Percentiles rank a stretch among this genome's conserved stretches.
Evolutionary conservation across 2,329 filamentous ascomycete genomes (phyloP).

Genomic region (Aphanoascus verrucosus): DNA sequence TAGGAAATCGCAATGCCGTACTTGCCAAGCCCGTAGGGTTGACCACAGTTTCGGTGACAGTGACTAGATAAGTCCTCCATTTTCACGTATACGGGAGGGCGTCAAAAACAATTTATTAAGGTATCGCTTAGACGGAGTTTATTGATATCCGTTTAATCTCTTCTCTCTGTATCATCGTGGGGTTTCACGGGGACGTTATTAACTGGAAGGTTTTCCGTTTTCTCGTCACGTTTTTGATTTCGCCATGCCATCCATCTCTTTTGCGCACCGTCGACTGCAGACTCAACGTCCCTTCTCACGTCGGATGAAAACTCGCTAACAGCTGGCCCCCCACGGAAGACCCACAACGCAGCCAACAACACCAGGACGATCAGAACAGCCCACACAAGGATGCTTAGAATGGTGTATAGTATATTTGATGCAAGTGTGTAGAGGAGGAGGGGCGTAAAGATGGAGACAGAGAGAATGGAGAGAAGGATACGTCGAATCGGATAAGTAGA

Average conservation of each 20-base stretch:
- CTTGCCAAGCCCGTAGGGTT: no score
- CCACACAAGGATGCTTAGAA: neutral
- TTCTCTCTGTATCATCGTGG: neutral
- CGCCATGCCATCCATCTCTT: neutral
- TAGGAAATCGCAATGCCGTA: neutral
- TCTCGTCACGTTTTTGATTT: neutral
- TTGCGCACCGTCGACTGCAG: neutral
- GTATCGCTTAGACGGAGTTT: neutral
- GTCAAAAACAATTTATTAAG: neutral
- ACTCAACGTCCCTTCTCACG: neutral
- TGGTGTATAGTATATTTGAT: neutral
- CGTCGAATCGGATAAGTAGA: slow-evolving; percentile 3
- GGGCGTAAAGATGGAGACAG: neutral
- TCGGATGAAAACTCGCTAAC: neutral
- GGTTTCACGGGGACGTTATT: neutral
- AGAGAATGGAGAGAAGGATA: neutral
- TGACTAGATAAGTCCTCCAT: neutral
- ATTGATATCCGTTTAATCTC: neutral
- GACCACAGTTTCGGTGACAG: no score
- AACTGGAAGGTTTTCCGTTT: neutral
- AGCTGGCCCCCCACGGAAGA: neutral
- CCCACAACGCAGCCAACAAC: neutral
- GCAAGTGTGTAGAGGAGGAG: neutral
- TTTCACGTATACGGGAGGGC: neutral
- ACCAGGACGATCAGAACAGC: neutral